phyloP scores from a whole-genome alignment of 306 rosid genomes.

The cucumber (Cucumis sativus) region Cucumber_9930_V3 NC_026657.2:6163501-6164000 shows the following conservation, averaged over 20 bases:
- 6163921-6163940: conserved; percentile 32
- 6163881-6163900: conserved; percentile 34
- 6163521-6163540: too few species aligned
- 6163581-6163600: too few species aligned
- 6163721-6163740: neutral
- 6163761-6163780: neutral
- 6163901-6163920: conserved; percentile 24
- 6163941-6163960: conserved; percentile 16
- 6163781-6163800: neutral
- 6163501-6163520: too few species aligned
- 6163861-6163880: conserved; percentile 34
- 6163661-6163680: neutral
- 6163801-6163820: neutral
- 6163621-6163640: too few species aligned
- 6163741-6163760: neutral
- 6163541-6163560: too few species aligned
- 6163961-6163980: conserved; percentile 26
- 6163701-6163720: neutral
- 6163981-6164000: conserved; percentile 23
- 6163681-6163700: neutral
- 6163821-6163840: conserved; percentile 56
- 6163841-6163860: conserved; percentile 55
- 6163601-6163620: too few species aligned
- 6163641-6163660: neutral
- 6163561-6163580: too few species aligned